A percentile compares a stretch with the other conserved stretches of the same genome.
Conservation (phyloP, 2,329 filamentous ascomycete species). For the Colletotrichum scovillei region DNA sequence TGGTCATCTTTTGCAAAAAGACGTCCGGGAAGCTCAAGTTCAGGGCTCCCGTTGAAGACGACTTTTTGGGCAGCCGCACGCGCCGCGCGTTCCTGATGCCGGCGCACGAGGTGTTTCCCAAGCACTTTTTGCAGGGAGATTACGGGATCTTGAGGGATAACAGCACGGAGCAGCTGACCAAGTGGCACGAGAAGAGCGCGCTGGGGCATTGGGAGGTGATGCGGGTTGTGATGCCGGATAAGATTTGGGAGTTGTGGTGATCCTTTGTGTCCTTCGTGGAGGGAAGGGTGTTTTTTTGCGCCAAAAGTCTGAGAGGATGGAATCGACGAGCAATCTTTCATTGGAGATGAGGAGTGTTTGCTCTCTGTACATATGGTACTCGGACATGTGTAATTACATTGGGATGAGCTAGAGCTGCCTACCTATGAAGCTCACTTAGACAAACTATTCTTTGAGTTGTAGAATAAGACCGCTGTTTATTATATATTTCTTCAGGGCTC, state of each 20-base stretch:
- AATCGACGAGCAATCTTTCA: background rate
- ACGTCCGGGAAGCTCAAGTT: slow-evolving; percentile 67
- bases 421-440: background rate
- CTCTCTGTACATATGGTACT: background rate
- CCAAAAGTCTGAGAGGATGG: background rate
- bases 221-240: slow-evolving; percentile 81
- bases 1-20: slow-evolving; percentile 94
- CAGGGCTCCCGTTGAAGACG: slow-evolving; percentile 69
- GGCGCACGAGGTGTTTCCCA: slow-evolving; percentile 72
- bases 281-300: no score
- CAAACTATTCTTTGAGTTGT: background rate
- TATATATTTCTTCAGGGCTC: background rate
- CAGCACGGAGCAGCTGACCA: slow-evolving; percentile 73
- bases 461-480: background rate
- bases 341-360: background rate
- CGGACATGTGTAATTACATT: background rate
- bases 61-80: slow-evolving; percentile 79
- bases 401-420: background rate
- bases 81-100: slow-evolving; percentile 79
- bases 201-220: slow-evolving; percentile 92
- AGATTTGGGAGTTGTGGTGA: slow-evolving; percentile 91
- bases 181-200: slow-evolving; percentile 81
- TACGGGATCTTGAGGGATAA: slow-evolving; percentile 69
- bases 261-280: no score
- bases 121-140: slow-evolving; percentile 57